Evolutionary conservation across 805 yeast species (phyloP), one percentile per base, ranked within the genome.

Genomic region (Starmerella stigmatis): DNA sequence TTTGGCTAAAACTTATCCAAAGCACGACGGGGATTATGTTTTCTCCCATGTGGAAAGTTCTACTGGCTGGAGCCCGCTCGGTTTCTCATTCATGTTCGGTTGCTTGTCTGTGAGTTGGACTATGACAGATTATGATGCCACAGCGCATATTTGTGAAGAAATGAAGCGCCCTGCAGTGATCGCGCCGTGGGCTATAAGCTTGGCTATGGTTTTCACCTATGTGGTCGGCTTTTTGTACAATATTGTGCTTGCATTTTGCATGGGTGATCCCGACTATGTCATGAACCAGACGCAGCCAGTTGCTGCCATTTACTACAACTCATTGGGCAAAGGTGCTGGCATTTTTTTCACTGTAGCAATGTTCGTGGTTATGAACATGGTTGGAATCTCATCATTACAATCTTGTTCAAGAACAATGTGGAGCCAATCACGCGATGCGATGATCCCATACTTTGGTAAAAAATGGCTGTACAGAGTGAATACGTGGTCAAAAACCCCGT

Each of bases 361-460:
- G 58, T 73, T 78, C 20, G 59, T 71, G 49, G 76, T 81, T 21
- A 82, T 78, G 60, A 78, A 74, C 61, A 64, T 79, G 46, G 80
- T 79, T 77, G 80, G 81, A 12, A 68, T 74, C 21, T 75, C 82
- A 2, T 71, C 75, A 41, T 64, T 78, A 43, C 72, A 78, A 39
- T 85, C 86, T 6, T 68, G 73, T 15, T 77, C 84, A 3, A 71
- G 86, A 60, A 85, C 79, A 57, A 69, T 78, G 47, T 81, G 83
- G 79, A 85, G 86, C 4, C 79, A 79, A 60, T 77, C 84, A 29
- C 72, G 89, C 64, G 89, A 81, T 60, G 76, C 78, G 52, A 86
- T 86, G 41, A 67, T 80, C 50, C 88, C 88, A 9, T 51, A 41
- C 22, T 34, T 50, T 19, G 51, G 52, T 2, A 44, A 37, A 17